phyloP scores from a whole-genome alignment of 345 rosid genomes.

The Litchi chinensis region DNA sequence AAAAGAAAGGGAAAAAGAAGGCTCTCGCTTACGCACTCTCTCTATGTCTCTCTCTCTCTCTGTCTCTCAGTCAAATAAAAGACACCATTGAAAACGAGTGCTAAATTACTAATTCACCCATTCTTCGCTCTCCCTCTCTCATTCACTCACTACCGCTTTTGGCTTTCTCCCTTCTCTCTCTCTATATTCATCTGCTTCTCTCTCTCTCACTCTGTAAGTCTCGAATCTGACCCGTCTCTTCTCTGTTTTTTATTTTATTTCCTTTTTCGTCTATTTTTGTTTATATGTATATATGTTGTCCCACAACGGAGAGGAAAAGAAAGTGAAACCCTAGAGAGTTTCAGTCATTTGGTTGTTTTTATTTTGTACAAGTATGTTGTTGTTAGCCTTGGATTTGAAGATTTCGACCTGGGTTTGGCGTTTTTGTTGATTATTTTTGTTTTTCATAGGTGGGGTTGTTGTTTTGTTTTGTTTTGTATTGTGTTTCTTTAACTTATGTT shows the following conservation, averaged over 20 bases:
- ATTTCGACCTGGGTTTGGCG: background rate
- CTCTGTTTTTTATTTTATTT: conserved; percentile 3
- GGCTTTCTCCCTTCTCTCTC: conserved; percentile 19
- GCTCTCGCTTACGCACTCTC: background rate
- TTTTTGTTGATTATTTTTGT: background rate
- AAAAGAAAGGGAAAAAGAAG: background rate
- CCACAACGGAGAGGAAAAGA: background rate
- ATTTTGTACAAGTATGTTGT: background rate
- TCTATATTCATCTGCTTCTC: conserved; percentile 1
- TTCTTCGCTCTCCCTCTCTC: conserved; percentile 14
- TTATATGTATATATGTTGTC: background rate
- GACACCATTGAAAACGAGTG: conserved; percentile 34
- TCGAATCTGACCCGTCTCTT: conserved; percentile 32
- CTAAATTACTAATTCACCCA: conserved; percentile 22
- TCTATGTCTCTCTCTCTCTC: background rate
- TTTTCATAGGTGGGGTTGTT: conserved; percentile 3
- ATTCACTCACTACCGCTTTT: conserved; percentile 24
- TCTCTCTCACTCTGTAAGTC: conserved; percentile 39
- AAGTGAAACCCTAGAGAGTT: conserved; percentile 2
- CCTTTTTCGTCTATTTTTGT: background rate
- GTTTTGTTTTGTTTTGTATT: background rate
- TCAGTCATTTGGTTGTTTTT: conserved; percentile 2
- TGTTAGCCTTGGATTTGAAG: background rate
- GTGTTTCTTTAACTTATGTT: background rate
- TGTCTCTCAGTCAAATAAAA: conserved; percentile 16